Conservation (phyloP, 305 asterid genomes). For the Fraxinus baroniana region DNA sequence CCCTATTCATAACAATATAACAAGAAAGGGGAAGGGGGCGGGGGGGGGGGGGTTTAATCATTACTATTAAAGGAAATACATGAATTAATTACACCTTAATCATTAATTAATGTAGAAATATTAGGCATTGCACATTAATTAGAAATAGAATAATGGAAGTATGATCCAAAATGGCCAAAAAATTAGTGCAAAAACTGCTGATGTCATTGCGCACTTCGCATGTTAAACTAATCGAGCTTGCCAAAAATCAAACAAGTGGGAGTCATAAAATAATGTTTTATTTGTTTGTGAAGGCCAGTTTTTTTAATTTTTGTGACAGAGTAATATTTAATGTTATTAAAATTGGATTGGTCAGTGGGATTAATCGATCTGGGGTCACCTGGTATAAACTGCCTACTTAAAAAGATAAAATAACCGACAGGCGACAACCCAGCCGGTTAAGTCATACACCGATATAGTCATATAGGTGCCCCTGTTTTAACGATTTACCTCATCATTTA, state of each 20-base stretch:
- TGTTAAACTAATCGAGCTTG: not conserved
- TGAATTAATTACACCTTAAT: slow-evolving; percentile 7
- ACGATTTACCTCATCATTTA: no score
- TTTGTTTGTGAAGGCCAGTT: not conserved
- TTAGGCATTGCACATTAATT: slow-evolving; percentile 13
- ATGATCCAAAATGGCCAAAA: not conserved
- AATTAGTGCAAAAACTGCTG: not conserved
- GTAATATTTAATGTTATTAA: not conserved
- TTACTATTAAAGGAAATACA: not conserved
- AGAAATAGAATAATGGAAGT: not conserved
- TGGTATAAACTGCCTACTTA: no score
- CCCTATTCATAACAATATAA: not conserved
- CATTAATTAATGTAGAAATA: not conserved
- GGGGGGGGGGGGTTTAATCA: not conserved
- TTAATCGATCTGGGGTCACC: no score
- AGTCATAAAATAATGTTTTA: not conserved
- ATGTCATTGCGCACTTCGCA: not conserved
- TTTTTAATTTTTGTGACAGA: not conserved
- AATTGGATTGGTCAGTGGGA: no score
- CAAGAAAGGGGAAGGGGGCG: not conserved
- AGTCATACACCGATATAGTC: no score
- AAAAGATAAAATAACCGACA: no score
- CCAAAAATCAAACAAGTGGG: not conserved
- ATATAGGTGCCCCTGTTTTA: no score
- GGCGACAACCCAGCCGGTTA: no score